Base-by-base conservation (phyloP, 345 rosid species). In the Aquilaria sinensis region DNA sequence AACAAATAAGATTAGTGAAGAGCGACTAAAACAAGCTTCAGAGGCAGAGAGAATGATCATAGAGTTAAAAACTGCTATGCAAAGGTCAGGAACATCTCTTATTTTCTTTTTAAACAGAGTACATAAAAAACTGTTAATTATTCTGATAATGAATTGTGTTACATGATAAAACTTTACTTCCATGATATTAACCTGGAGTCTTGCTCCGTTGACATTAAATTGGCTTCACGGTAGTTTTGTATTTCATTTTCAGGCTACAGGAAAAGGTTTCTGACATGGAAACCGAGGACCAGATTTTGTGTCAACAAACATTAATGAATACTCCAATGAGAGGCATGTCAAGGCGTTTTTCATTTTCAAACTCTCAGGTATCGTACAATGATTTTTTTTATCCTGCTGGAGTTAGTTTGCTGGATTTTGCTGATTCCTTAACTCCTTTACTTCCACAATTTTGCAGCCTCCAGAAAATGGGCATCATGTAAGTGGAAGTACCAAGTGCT, bases 221-320 rank as follows among this genome's bases (percentile, higher is more conserved):
- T 41, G 47, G 58, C 23, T n/a, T 68, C 54, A n/a, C 9, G 16
- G 31, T 54, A 16, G 57, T 56, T 71, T 10, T 41, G 4, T 52
- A 10, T 61, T 10, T 33, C 53, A 63, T 56, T 70, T 61, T 64
- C 72, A 94, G 99, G 72, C 92, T 90, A 52, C 89, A 83, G 67
- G 99, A 88, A 79, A 86, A 81, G 70, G 72, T 86, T 63, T 81
- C 87, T 65, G 97, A 90, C 75, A 82, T 94, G 77, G 96, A 90
- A 78, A 70, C 80, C 6, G 97, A 83, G 72, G 87, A 86, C 62
- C 81, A 88, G 56, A 75, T 86, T 71, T 84, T 89, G 63, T 77
- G 84, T 70, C 85, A 80, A 72, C 88, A 93, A 71, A 71, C 81
- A 10, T 67, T 85, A 57, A 61, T 68, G 45, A 85, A 78, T 65